These are phyloP conservation scores for Botryotinia globosa DNA, from an alignment of 2,329 filamentous ascomycete species.

Conservation along the genomic window DNA sequence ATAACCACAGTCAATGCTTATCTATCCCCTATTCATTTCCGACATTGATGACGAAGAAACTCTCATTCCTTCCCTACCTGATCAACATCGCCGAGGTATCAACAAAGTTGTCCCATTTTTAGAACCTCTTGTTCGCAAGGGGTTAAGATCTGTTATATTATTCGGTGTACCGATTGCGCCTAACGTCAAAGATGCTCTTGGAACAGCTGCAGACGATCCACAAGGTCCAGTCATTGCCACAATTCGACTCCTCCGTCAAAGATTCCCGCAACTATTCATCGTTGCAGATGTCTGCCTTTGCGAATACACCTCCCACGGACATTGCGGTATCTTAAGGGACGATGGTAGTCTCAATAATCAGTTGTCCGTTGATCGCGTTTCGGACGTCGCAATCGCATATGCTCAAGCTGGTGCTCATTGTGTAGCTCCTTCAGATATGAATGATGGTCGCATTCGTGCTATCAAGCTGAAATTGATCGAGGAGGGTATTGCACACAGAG, in stretches of 20 bases:
- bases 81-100: constrained; percentile 82
- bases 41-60: constrained; percentile 92
- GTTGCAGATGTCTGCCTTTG: constrained; percentile 93
- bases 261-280: constrained; percentile 89
- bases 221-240: constrained; percentile 85
- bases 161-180: constrained; percentile 88
- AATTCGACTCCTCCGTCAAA: constrained; percentile 78
- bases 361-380: constrained; percentile 89
- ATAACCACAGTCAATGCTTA: constrained; percentile 80
- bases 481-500: constrained; percentile 85
- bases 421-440: constrained; percentile 98
- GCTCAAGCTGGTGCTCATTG: constrained; percentile 95
- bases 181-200: constrained; percentile 82
- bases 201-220: constrained; percentile 89
- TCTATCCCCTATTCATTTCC: constrained; percentile 95
- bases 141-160: constrained; percentile 87
- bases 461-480: constrained; percentile 99
- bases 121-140: constrained; percentile 82
- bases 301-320: constrained; percentile 97
- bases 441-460: constrained; percentile 92
- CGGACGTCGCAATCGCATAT: constrained; percentile 96
- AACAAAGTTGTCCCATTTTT: constrained; percentile 84
- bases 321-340: constrained; percentile 92
- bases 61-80: constrained; percentile 84
- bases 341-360: constrained; percentile 92